These are phyloP conservation scores for Kurtzmaniella quercitrusa DNA, from an alignment of 1,139 yeast species.

Conservation along the genomic window DNA sequence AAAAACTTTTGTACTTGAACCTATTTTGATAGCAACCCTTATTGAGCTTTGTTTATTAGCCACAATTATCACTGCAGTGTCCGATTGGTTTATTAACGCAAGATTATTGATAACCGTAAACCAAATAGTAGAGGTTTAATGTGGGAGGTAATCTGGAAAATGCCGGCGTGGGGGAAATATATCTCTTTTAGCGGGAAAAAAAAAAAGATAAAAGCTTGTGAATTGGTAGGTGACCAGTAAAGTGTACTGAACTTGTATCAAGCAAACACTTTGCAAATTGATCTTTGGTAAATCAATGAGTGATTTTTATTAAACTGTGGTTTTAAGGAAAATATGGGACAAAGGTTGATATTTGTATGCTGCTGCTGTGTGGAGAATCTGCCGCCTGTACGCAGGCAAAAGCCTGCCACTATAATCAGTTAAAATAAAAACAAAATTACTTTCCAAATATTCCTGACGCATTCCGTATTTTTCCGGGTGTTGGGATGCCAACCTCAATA, in stretches of 20 bases:
- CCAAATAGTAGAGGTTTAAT: no score
- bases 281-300: no score
- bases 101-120: no score
- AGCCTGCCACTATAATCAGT: background rate
- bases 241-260: no score
- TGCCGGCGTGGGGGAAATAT: no score
- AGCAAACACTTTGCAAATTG: no score
- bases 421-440: background rate
- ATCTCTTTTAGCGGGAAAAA: background rate
- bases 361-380: background rate
- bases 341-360: background rate
- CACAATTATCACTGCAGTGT: no score
- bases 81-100: no score
- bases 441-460: background rate
- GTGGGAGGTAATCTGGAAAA: no score
- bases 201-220: background rate
- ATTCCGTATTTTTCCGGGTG: constrained; percentile 8
- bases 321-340: background rate
- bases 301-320: background rate
- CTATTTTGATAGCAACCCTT: no score
- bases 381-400: background rate
- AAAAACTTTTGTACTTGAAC: no score
- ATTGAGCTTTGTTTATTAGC: no score
- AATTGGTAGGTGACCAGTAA: background rate
- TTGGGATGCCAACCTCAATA: constrained; percentile 8